Percentiles rank a stretch among this genome's conserved stretches.
Evolutionary conservation across 345 rosid species (phyloP).

Genomic region (Bruguiera gymnorhiza): DNA sequence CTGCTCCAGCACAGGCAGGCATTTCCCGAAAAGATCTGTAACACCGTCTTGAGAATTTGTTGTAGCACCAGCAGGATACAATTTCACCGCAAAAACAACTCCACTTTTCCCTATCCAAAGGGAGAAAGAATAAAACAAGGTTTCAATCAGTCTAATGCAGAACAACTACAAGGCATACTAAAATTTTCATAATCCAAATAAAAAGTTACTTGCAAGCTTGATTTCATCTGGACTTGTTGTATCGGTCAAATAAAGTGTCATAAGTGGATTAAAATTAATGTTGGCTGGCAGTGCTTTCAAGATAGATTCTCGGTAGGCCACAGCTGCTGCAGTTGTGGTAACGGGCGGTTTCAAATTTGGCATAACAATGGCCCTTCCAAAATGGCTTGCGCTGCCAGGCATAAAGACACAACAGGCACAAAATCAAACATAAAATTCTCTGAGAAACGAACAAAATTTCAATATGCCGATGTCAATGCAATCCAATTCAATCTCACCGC

Average conservation of each 20-base stretch:
- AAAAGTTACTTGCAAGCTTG: slow-evolving; percentile 73
- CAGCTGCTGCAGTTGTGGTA: slow-evolving; percentile 68
- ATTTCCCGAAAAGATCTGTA: slow-evolving; percentile 82
- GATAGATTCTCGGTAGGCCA: slow-evolving; percentile 59
- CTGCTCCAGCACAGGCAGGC: slow-evolving; percentile 85
- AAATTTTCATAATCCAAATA: background rate
- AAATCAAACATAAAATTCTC: background rate
- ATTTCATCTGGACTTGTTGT: slow-evolving; percentile 78
- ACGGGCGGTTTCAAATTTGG: slow-evolving; percentile 92
- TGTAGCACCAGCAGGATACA: slow-evolving; percentile 97
- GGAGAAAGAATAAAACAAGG: background rate
- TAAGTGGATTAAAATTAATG: slow-evolving; percentile 72
- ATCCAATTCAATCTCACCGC: too few species aligned
- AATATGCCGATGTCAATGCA: too few species aligned
- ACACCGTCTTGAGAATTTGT: slow-evolving; percentile 98
- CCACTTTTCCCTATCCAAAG: slow-evolving; percentile 64
- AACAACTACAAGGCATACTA: background rate
- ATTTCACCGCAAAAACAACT: slow-evolving; percentile 81
- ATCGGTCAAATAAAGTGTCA: slow-evolving; percentile 95
- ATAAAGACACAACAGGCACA: slow-evolving; percentile 3
- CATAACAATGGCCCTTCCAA: slow-evolving; percentile 88
- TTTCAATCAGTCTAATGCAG: background rate
- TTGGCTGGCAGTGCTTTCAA: slow-evolving; percentile 54
- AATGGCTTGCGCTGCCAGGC: slow-evolving; percentile 52
- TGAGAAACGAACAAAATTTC: background rate